Evolutionary conservation across 129 eudicot genomes (phyloP).

Genomic region (Gnaphalium uliginosum): DNA sequence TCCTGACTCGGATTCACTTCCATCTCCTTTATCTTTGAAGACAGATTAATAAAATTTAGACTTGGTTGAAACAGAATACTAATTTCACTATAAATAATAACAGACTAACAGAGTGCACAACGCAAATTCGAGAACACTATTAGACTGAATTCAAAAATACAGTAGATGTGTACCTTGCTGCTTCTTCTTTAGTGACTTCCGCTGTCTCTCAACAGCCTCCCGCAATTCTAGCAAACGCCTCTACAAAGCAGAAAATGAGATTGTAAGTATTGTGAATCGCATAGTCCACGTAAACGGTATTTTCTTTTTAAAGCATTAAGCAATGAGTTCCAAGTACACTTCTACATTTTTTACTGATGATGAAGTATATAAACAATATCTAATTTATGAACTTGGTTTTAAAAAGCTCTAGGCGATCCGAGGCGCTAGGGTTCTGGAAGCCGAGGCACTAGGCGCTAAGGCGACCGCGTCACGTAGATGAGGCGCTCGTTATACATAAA

Average conservation of each 20-base stretch:
- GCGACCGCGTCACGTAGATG: too few species aligned
- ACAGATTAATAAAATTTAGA: constrained; percentile 17
- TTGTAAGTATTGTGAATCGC: constrained; percentile 17
- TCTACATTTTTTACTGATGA: background rate
- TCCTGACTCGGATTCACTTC: constrained; percentile 66
- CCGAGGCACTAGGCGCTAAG: too few species aligned
- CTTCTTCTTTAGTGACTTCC: constrained; percentile 80
- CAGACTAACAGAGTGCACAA: constrained; percentile 8
- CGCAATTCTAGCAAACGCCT: constrained; percentile 75
- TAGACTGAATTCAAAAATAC: background rate
- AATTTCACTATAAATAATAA: constrained; percentile 11
- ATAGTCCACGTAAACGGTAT: constrained; percentile 1
- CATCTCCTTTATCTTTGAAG: constrained; percentile 72
- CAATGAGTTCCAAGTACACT: background rate
- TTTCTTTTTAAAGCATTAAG: background rate
- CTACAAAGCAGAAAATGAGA: constrained; percentile 38
- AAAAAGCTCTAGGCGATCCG: too few species aligned
- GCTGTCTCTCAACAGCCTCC: constrained; percentile 93
- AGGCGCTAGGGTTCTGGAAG: too few species aligned
- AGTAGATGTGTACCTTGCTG: constrained; percentile 59
- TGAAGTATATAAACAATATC: constrained; percentile 2
- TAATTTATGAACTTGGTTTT: background rate
- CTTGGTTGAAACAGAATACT: background rate
- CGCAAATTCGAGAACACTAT: background rate
- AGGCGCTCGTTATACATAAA: too few species aligned